Base-by-base conservation (phyloP, 108 stramenopile species). In the Pinguiococcus pyrenoidosus region DNA sequence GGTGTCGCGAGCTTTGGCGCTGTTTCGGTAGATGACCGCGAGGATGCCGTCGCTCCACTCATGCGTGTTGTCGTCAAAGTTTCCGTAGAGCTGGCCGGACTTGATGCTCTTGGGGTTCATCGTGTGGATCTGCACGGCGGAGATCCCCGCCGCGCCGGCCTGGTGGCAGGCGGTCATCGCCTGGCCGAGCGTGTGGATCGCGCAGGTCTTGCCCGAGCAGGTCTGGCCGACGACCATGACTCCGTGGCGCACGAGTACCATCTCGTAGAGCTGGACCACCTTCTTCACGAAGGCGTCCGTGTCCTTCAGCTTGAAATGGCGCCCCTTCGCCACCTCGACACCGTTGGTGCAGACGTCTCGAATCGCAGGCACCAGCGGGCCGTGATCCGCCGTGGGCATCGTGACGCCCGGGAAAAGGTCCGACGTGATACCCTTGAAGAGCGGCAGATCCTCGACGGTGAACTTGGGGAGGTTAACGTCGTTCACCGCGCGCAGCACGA, bases 391-490 rank as follows among this genome's bases (percentile, higher is more conserved):
- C 45, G 70, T 32, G 29, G 74, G 74, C 25, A 78, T 63, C 28
- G 43, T 53, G 13, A 74, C 77, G 14, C 77, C 77, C 5, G 77
- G 77, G 50, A 78, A 78, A 12, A 78, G 49, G 43, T 78, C 77
- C 21, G 68, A 73, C 18, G 77, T 78, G 45, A 78, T 78, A 26
- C 77, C 77, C 16, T 47, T 46, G 52, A 78, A 78, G 12, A 78
- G 55, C 18, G 77, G 77, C 33, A 78, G 44, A 51, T 78, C 77
- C 39, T 73, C 72, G 3, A 66, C 68, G 0, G 71, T 71, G 47
- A 78, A 78, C 69, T 78, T 78, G 3, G 77, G 71, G 35, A 76
- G 52, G 56, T 78, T 78, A 18, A 78, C 73, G 39, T 78, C 77
- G 34, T 67, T 76, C 29, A 78, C 64, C 20, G 77, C 69, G 3